These are phyloP conservation scores for Theileria sp. DNA, from an alignment of 169 alveolate species.

Conservation along the genomic window DNA sequence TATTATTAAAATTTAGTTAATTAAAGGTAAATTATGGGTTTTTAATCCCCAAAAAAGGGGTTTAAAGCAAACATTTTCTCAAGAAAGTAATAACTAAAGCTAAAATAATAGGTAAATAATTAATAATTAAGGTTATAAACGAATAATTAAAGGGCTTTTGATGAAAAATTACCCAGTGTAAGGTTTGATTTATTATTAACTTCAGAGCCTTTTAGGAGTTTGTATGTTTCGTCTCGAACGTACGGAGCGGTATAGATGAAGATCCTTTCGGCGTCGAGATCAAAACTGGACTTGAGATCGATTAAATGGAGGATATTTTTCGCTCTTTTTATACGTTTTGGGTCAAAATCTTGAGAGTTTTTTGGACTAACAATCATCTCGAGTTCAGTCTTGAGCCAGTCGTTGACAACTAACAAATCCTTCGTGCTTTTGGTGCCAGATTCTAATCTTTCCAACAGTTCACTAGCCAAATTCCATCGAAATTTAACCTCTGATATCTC, in stretches of 20 bases:
- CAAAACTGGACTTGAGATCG: conserved; percentile 28
- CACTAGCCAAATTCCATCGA: conserved; percentile 49
- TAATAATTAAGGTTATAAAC: too few relatives aligned
- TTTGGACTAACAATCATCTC: conserved; percentile 12
- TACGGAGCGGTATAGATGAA: conserved; percentile 39
- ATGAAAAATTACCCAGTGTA: conserved; percentile 27
- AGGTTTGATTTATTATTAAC: conserved; percentile 38
- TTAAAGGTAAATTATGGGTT: background rate
- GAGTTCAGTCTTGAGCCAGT: conserved; percentile 58
- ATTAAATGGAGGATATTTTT: conserved; percentile 27
- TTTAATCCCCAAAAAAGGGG: background rate
- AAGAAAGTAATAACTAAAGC: too few relatives aligned
- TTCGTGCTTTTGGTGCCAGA: conserved; percentile 27
- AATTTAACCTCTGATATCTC: conserved; percentile 6
- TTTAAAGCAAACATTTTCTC: too few relatives aligned
- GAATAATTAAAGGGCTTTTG: background rate
- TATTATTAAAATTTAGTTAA: background rate
- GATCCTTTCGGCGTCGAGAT: conserved; percentile 34
- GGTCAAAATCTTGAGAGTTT: background rate
- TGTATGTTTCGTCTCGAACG: conserved; percentile 21
- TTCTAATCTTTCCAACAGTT: conserved; percentile 32
- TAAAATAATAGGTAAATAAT: background rate
- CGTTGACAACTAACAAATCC: conserved; percentile 49
- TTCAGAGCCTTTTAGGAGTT: conserved; percentile 39
- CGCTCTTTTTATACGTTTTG: conserved; percentile 21